Evolutionary conservation across 2,329 filamentous ascomycete genomes (phyloP), one percentile per base, ranked within the genome.

Genomic region (Corynespora cassiicola): DNA sequence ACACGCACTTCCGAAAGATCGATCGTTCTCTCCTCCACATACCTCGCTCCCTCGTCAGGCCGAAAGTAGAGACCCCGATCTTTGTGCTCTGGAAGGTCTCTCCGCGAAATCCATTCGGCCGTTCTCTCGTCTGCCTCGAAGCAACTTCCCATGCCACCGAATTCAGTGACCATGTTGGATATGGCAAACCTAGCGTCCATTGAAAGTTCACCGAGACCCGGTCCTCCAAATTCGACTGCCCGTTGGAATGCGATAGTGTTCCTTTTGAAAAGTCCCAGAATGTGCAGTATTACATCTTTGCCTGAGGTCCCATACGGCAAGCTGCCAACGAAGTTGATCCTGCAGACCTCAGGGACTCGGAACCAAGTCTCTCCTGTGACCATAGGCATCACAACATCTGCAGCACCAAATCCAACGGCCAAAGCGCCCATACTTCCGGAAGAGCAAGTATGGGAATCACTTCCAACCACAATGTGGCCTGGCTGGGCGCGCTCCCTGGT

Each of bases 361-460:
- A 77, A 73, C 73, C 73, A 77, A 0, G 69, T 75, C 42, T 75
- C 66, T 3, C 74, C 74, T 1, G 72, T 74, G 0, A 75, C 66
- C 20, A 77, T 54, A 1, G 69, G 60, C 55, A 76, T 65, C 6
- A 66, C 69, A 1, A 75, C 73, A 44, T 76, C 74, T 11, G 73
- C 70, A 4, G 65, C 71, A 0, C 74, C 74, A 1, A 76, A 54
- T 0, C 74, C 74, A n/a, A 76, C 70, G 3, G 71, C 65, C 7
- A 77, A 54, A 21, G 61, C 68, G 0, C 69, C 66, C 17, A 75
- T 54, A 1, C 65, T 64, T 1, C 74, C 74, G 2, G 69, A 61
- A 2, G 70, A 74, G 38, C 73, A 76, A 2, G 74, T 76, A 43
- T 77, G 74, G 2, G 70, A 74, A 47, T 77, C 74, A 12, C 65